Percentiles rank a stretch among this genome's conserved stretches.
These are phyloP conservation scores for Hibiscus tridactylites DNA, from an alignment of 345 rosid species.

Conservation along the genomic window DNA sequence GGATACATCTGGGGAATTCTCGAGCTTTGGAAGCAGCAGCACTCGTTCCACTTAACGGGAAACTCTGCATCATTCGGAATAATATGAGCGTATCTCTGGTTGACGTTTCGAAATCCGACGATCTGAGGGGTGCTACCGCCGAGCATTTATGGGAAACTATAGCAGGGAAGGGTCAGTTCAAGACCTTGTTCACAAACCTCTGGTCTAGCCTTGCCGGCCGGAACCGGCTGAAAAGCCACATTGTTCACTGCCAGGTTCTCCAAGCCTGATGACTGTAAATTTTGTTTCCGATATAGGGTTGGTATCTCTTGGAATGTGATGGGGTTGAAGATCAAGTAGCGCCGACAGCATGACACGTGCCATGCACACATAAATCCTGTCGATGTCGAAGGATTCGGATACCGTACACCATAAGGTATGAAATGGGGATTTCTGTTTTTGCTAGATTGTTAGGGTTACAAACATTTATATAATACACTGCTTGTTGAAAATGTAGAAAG, in stretches of 20 bases:
- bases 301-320: constrained; percentile 3
- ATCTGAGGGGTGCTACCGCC: constrained; percentile 32
- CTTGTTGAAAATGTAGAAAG: neutral
- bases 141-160: constrained; percentile 67
- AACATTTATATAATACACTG: neutral
- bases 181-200: constrained; percentile 56
- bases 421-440: neutral
- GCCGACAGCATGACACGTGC: neutral
- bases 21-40: constrained; percentile 68
- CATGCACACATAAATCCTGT: neutral
- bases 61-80: constrained; percentile 56
- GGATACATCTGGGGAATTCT: constrained; percentile 61
- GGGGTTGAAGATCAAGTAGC: neutral
- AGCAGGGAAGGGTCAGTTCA: constrained; percentile 56
- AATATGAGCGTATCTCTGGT: constrained; percentile 68
- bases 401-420: neutral
- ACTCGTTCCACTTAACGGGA: constrained; percentile 58
- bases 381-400: neutral
- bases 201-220: constrained; percentile 61
- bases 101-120: constrained; percentile 41
- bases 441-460: neutral
- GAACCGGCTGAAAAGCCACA: constrained; percentile 63
- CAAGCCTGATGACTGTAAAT: constrained; percentile 33
- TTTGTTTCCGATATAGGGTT: neutral
- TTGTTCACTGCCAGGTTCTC: constrained; percentile 73